Conservation (phyloP, 768 basidiomycete genomes). For the Lactarius akahatsu region DNA sequence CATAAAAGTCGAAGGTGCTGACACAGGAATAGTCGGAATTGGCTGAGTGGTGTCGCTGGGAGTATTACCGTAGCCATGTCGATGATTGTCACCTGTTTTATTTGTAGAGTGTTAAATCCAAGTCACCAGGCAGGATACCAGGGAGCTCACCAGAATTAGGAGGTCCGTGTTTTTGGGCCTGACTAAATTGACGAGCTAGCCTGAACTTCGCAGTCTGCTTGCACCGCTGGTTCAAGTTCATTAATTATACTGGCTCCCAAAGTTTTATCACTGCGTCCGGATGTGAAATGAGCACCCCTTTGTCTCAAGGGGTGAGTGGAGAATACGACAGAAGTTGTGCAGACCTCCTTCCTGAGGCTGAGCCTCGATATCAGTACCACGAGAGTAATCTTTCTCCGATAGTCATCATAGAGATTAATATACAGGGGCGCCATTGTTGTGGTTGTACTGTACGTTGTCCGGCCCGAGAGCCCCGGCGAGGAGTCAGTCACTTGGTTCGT, state of each 20-base stretch:
- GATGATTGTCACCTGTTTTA: background rate
- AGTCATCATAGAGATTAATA: background rate
- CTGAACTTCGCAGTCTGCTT: background rate
- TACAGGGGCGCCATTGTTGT: too few species aligned
- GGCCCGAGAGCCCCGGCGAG: background rate
- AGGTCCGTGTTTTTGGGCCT: background rate
- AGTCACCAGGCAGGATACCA: background rate
- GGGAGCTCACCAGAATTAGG: background rate
- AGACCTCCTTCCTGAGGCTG: background rate
- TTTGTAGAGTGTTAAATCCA: background rate
- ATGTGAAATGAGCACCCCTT: too few species aligned
- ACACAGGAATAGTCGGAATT: background rate
- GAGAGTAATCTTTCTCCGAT: background rate
- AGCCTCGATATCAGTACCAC: background rate
- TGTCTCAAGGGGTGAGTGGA: too few species aligned
- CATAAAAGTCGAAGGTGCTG: background rate
- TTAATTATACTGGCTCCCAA: background rate
- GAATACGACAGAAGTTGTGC: background rate
- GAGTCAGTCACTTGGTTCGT: background rate
- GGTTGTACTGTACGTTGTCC: too few species aligned
- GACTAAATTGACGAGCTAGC: background rate
- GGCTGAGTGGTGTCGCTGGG: background rate
- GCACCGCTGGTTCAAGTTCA: accelerated
- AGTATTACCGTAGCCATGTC: background rate
- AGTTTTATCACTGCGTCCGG: background rate